Conservation (phyloP, 139 green algal genomes). For the Axilococcus clingmanii region DNA sequence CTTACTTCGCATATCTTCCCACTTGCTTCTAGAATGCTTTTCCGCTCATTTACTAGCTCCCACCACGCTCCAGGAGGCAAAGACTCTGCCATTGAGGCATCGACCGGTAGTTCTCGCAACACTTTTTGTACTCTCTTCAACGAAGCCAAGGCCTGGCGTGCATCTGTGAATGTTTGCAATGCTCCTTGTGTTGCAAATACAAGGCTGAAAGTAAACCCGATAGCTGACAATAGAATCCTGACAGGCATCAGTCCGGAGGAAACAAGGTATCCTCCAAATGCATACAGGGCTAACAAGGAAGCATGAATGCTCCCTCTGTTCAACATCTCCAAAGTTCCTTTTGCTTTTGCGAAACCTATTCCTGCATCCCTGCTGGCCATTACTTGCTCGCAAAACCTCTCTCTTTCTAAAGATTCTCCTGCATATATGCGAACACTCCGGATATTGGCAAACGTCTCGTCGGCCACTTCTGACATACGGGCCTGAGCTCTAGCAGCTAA, state of each 20-base stretch:
- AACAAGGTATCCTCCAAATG: slow-evolving; percentile 70
- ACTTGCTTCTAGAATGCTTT: too few relatives aligned
- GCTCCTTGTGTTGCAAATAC: slow-evolving; percentile 74
- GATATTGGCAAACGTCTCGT: slow-evolving; percentile 47
- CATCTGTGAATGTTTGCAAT: slow-evolving; percentile 68
- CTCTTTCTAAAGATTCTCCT: slow-evolving; percentile 72
- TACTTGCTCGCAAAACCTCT: slow-evolving; percentile 66
- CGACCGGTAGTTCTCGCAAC: slow-evolving; percentile 38
- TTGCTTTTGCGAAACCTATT: slow-evolving; percentile 59
- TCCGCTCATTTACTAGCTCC: slow-evolving; percentile 40
- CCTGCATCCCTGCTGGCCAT: slow-evolving; percentile 45
- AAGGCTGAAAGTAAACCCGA: slow-evolving; percentile 84
- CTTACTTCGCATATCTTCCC: not conserved
- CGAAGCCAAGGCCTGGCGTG: slow-evolving; percentile 39
- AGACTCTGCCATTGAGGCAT: slow-evolving; percentile 66
- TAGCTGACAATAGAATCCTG: slow-evolving; percentile 64
- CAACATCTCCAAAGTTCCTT: slow-evolving; percentile 54
- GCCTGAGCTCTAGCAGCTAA: slow-evolving; percentile 33
- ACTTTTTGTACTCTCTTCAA: slow-evolving; percentile 44
- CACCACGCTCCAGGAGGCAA: slow-evolving; percentile 73
- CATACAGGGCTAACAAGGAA: slow-evolving; percentile 69
- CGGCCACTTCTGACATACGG: slow-evolving; percentile 52
- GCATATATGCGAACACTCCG: slow-evolving; percentile 65
- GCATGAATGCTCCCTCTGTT: slow-evolving; percentile 63
- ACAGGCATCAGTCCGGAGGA: slow-evolving; percentile 53